Base-by-base conservation (phyloP, 1,139 yeast genomes). In the Oligophagozyma castellii region DNA sequence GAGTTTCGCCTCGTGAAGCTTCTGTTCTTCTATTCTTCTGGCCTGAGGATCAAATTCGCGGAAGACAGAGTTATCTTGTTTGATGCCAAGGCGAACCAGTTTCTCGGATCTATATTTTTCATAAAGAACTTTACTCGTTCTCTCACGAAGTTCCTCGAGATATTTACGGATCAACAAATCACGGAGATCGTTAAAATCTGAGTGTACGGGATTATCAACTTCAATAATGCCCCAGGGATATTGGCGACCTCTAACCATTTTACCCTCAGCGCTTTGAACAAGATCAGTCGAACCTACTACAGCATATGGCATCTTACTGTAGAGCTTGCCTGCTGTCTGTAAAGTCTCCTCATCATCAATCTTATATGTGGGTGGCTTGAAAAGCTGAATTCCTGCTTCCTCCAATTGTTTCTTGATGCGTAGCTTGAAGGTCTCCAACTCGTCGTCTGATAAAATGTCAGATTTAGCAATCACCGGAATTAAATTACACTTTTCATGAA, bases 201-300 rank as follows among this genome's bases (percentile, higher is more conserved):
- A 80, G 55, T 92, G 96, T 30, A 73, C 73, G 58, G 83, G 93
- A 55, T 89, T 89, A 55, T 86, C 96, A 40, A 92, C 93, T 58
- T 89, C 96, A 50, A 89, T 79, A 14, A 79, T 66, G 40, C 99
- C 99, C 99, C 99, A 92, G 37, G 98, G 98, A 56, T 92, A 92
- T 42, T 69, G 62, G 60, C 99, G 80, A 40, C 95, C 96, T 53
- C 96, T 76, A 27, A 84, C 93, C 23, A 61, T 51, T 52, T 78
- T 67, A 29, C 96, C 96, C 46, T 78, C 84, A 19, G 67, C 48
- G 29, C 80, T 73, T 45, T 67, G 67, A 22, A 86, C 83, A 41
- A 72, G 75, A 36, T 65, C 63, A 18, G 89, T 80, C 14, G 95
- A 83, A 18, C 96, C 98, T 31, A 92, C 81, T 40, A 89, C 77